phyloP scores from a whole-genome alignment of 1,284 basidiomycete genomes.

The Tremellales sp. region DNA sequence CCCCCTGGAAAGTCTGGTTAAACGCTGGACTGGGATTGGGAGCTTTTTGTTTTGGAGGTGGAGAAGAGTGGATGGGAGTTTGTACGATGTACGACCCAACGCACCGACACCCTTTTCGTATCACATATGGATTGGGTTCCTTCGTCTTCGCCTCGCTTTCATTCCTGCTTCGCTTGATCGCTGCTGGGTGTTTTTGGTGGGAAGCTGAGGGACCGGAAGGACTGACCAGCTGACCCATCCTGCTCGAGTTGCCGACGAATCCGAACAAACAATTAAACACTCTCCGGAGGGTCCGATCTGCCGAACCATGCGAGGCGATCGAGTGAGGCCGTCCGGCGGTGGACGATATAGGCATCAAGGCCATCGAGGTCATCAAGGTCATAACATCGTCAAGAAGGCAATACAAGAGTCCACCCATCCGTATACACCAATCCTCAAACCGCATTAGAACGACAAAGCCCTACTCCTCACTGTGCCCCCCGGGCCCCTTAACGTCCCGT shows the following conservation, averaged over 20 bases:
- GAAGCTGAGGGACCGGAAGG: too few relatives aligned
- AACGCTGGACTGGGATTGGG: slow-evolving; percentile 9
- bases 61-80: slow-evolving; percentile 5
- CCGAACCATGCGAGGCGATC: too few relatives aligned
- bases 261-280: too few relatives aligned
- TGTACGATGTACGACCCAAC: slow-evolving; percentile 1
- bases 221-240: too few relatives aligned
- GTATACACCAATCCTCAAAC: neutral
- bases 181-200: too few relatives aligned
- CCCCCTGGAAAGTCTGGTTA: slow-evolving; percentile 49
- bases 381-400: neutral
- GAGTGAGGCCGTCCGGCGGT: too few relatives aligned
- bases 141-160: too few relatives aligned
- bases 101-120: neutral
- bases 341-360: neutral
- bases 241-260: too few relatives aligned
- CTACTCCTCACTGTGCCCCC: slow-evolving; percentile 18
- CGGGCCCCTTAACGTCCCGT: slow-evolving; percentile 7
- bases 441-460: slow-evolving; percentile 19
- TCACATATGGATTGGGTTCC: slow-evolving; percentile 2
- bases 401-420: neutral
- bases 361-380: neutral
- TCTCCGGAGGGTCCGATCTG: too few relatives aligned
- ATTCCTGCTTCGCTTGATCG: too few relatives aligned
- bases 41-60: neutral